Evolutionary conservation across 169 alveolate species (phyloP).

Genomic region (Eimeria praecox): DNA sequence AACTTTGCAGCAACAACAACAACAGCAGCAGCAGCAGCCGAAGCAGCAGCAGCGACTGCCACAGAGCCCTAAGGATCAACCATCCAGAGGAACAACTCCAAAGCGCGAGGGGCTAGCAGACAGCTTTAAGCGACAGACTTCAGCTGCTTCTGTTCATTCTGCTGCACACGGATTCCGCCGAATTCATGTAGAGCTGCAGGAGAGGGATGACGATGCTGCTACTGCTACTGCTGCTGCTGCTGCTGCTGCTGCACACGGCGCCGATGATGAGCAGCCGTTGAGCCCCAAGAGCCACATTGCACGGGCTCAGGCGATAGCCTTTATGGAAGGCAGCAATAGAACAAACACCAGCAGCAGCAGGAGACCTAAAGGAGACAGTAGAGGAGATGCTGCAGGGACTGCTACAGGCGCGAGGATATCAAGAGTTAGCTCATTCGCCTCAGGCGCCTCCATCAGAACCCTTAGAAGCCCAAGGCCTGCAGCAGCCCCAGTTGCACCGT

Average conservation of each 20-base stretch:
- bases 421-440: constrained; percentile 14
- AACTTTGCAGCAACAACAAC: not conserved
- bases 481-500: constrained; percentile 1
- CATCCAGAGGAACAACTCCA: not conserved
- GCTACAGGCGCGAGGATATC: not conserved
- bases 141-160: not conserved
- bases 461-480: constrained; percentile 31
- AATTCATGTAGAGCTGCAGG: not conserved
- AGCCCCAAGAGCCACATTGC: constrained; percentile 66
- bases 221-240: constrained; percentile 21
- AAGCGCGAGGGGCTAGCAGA: not conserved
- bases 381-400: not conserved
- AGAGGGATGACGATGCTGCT: not conserved
- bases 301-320: constrained; percentile 59
- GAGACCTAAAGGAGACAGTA: not conserved
- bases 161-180: not conserved
- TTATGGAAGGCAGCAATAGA: constrained; percentile 44
- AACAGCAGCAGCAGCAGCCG: not conserved
- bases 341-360: constrained; percentile 14
- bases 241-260: not conserved
- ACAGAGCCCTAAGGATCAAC: not conserved
- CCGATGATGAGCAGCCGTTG: constrained; percentile 19
- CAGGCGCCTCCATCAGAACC: constrained; percentile 43
- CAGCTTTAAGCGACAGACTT: not conserved
- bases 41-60: constrained; percentile 22